phyloP scores from a whole-genome alignment of 495 filamentous ascomycete species.

The Penicillium diatomitis region DNA sequence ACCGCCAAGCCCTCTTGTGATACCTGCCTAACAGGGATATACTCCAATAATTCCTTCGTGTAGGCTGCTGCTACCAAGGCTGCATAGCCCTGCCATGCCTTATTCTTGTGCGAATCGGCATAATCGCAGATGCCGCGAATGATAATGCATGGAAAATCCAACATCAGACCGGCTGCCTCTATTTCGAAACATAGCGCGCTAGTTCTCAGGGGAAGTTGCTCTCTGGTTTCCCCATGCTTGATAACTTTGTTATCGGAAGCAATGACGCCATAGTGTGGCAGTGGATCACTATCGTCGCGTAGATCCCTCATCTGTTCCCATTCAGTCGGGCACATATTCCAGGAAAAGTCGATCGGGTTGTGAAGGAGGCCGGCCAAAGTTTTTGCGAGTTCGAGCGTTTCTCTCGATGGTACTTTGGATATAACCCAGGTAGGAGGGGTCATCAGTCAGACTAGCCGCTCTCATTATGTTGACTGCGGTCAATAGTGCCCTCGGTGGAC shows the following conservation, averaged over 20 bases:
- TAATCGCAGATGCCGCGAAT: slow-evolving; percentile 29
- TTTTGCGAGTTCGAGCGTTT: slow-evolving; percentile 11
- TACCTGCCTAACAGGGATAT: not conserved
- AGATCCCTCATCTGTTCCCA: not conserved
- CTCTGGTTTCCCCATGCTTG: slow-evolving; percentile 5
- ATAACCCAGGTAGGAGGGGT: slow-evolving; percentile 7
- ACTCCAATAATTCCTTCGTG: slow-evolving; percentile 7
- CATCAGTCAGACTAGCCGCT: slow-evolving; percentile 10
- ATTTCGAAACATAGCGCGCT: slow-evolving; percentile 25
- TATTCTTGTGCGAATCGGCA: slow-evolving; percentile 28
- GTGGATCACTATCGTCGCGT: slow-evolving; percentile 1
- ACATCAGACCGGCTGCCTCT: slow-evolving; percentile 19
- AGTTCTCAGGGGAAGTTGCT: slow-evolving; percentile 1
- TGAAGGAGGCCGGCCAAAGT: not conserved
- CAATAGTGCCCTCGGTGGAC: slow-evolving; percentile 17
- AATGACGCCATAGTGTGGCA: slow-evolving; percentile 26
- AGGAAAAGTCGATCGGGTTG: not conserved
- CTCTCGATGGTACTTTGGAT: slow-evolving; percentile 9
- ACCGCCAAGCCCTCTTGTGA: not conserved
- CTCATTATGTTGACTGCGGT: slow-evolving; percentile 16
- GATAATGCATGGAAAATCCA: slow-evolving; percentile 23
- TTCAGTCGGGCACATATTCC: not conserved
- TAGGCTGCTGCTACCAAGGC: slow-evolving; percentile 23
- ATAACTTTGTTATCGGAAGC: slow-evolving; percentile 31
- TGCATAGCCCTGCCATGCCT: slow-evolving; percentile 24